Conservation (phyloP, 768 basidiomycete species). For the Suillus weaverae region DNA sequence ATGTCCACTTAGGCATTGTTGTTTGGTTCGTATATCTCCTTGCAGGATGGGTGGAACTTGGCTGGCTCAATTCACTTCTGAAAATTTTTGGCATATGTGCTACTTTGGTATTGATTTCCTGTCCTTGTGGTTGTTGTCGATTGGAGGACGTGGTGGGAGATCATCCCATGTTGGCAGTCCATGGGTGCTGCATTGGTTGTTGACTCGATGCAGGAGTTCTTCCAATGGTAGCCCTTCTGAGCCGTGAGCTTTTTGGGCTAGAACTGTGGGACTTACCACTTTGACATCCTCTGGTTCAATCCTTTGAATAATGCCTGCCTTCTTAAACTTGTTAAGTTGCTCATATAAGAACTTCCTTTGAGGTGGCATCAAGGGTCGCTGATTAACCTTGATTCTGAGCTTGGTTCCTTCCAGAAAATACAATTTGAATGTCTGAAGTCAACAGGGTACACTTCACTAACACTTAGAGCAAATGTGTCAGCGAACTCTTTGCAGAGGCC, state of each 20-base stretch:
- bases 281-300: neutral
- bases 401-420: too few species aligned
- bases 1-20: constrained; percentile 9
- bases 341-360: too few species aligned
- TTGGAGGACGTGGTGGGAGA: neutral
- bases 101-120: constrained; percentile 23
- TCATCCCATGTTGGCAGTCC: neutral
- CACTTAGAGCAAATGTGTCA: too few species aligned
- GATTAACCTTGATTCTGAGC: too few species aligned
- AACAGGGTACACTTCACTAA: too few species aligned
- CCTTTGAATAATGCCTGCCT: too few species aligned
- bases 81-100: constrained; percentile 34
- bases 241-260: constrained; percentile 40
- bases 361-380: too few species aligned
- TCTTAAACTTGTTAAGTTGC: too few species aligned
- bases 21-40: constrained; percentile 25
- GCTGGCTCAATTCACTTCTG: constrained; percentile 19
- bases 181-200: constrained; percentile 20
- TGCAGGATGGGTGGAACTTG: constrained; percentile 20
- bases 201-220: constrained; percentile 34
- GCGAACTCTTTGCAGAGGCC: too few species aligned
- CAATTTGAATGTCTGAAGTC: too few species aligned
- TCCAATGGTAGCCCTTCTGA: constrained; percentile 29
- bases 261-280: constrained; percentile 24
- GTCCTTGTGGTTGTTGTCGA: constrained; percentile 20